Evolutionary conservation across 768 basidiomycete species (phyloP).

Genomic region (Myochromella boudieri): DNA sequence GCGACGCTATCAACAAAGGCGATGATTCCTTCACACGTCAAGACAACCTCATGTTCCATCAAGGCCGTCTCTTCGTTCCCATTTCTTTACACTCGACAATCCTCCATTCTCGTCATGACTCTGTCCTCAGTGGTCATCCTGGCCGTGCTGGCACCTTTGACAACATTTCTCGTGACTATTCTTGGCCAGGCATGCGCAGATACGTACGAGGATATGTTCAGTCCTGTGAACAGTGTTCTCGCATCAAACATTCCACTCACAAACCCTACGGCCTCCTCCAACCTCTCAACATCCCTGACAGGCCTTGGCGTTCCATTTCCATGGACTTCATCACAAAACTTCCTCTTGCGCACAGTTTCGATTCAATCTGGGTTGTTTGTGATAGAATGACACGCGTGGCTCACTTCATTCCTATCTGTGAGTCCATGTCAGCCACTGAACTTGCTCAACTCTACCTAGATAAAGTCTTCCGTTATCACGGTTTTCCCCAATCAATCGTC

Average conservation of each 20-base stretch:
- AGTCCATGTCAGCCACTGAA: constrained; percentile 27
- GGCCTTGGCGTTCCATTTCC: constrained; percentile 35
- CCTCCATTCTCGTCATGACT: constrained; percentile 31
- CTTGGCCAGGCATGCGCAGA: constrained; percentile 34
- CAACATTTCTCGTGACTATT: constrained; percentile 34
- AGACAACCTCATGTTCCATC: constrained; percentile 15
- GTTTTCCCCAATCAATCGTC: constrained; percentile 30
- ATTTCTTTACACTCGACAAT: constrained; percentile 7
- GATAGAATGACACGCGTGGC: constrained; percentile 39
- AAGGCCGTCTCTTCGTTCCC: neutral
- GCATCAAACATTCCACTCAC: constrained; percentile 32
- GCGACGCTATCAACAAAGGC: constrained; percentile 19
- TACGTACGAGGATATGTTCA: constrained; percentile 23
- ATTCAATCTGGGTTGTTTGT: constrained; percentile 37
- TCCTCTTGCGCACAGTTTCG: constrained; percentile 33
- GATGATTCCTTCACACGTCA: constrained; percentile 15
- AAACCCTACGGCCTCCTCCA: constrained; percentile 34
- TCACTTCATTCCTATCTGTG: constrained; percentile 38
- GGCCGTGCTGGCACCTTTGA: constrained; percentile 33
- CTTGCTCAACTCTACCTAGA: constrained; percentile 35
- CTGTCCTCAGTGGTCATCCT: constrained; percentile 10
- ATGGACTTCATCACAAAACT: constrained; percentile 46
- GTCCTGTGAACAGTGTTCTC: constrained; percentile 33
- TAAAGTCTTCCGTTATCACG: constrained; percentile 33
- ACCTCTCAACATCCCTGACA: constrained; percentile 32